phyloP scores from a whole-genome alignment of 352 stramenopile genomes.

The Phytophthora pistaciae region DNA sequence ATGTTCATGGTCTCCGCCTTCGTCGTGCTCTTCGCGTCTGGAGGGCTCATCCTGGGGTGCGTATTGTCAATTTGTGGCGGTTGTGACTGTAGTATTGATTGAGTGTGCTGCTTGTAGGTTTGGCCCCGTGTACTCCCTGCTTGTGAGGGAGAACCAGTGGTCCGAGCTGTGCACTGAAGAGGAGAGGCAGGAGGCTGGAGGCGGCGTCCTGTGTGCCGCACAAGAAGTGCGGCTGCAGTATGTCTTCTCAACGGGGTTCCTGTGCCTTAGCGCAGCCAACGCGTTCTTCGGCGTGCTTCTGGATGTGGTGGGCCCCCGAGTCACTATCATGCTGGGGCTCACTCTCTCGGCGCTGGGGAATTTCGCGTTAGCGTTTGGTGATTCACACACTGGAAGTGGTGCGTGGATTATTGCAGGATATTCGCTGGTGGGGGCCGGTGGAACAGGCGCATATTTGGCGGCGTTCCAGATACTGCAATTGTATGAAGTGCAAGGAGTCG shows the following conservation, averaged over 20 bases:
- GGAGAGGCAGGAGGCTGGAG: neutral
- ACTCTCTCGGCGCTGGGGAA: conserved; percentile 61
- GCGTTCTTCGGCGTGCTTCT: conserved; percentile 82
- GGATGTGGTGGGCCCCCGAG: conserved; percentile 68
- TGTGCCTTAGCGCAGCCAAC: conserved; percentile 84
- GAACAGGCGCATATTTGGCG: conserved; percentile 80
- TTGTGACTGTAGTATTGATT: conserved; percentile 1
- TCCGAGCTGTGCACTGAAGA: conserved; percentile 55
- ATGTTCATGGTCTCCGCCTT: conserved; percentile 73
- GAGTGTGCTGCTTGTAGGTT: conserved; percentile 44
- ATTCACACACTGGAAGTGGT: conserved; percentile 58
- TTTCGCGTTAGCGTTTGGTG: conserved; percentile 61
- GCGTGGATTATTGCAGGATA: conserved; percentile 75
- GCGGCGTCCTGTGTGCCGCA: conserved; percentile 47
- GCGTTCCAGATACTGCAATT: conserved; percentile 86
- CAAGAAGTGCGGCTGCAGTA: conserved; percentile 84
- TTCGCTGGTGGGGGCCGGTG: conserved; percentile 70
- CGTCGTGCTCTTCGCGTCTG: conserved; percentile 70
- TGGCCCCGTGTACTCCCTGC: conserved; percentile 75
- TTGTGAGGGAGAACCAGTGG: conserved; percentile 77
- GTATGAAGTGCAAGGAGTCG: conserved; percentile 77
- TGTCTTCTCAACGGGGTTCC: conserved; percentile 81
- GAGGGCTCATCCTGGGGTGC: conserved; percentile 74
- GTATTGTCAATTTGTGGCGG: neutral
- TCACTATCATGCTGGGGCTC: conserved; percentile 66